Base-by-base conservation (phyloP, 164 flowering plant genomes). In the Vitis cinerea region DNA sequence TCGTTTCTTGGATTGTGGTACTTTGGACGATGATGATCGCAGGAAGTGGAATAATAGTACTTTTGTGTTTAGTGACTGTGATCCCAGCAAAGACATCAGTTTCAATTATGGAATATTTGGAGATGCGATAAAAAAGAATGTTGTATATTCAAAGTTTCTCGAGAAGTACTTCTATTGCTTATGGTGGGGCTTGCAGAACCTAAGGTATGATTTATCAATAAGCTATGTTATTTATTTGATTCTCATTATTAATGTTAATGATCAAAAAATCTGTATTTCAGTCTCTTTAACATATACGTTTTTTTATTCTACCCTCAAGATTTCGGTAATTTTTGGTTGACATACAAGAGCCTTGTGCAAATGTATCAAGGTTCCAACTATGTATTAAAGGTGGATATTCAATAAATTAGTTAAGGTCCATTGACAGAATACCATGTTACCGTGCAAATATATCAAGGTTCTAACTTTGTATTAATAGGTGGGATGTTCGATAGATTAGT, bases 121-220 rank as follows among this genome's bases (percentile, higher is more conserved):
- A 63, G 64, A 76, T 75, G 97, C 97, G 14, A 68, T 96, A 50
- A 72, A 72, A 6, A 88, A 90, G 47, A 77, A 85, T 31, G 90
- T 90, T 50, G 78, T 93, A 64, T 82, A 88, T 69, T 76, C 90
- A 9, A 61, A 55, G 48, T 96, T 96, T 63, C 10, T 89, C 8
- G 79, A 76, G 66, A 92, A 90, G 82, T 96, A 92, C 80, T 86
- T 93, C 62, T 96, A 89, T 72, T 92, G 97, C 73, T 74, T 96
- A 7, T 96, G 99, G 99, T 96, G 97, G 95, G 99, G 99, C 44
- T 78, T 96, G 64, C 98, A 92, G 81, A 83, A 91, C 67, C 75
- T 96, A 65, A 96, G 99, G 99, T 93, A 85, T 53, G 29, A 19
- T 77, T 70, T 29, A 10, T 56, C 47, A 2, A 9, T 16, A 4